phyloP scores from a whole-genome alignment of 176 grass and related monocot species.

The Cymbopogon citratus region DNA sequence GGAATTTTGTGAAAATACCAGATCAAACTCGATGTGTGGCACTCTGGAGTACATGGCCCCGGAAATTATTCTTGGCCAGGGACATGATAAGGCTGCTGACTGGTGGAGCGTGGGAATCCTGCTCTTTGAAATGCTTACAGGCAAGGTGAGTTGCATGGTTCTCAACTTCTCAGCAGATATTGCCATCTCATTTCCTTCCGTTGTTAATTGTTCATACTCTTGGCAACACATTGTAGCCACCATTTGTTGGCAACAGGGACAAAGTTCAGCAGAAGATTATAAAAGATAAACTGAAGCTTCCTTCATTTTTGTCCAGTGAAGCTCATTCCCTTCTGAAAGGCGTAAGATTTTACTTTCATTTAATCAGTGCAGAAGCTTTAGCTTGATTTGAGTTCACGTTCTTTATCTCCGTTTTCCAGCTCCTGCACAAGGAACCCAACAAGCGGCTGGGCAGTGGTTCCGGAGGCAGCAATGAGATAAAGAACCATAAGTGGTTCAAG shows the following conservation, averaged over 20 bases:
- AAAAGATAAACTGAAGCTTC: slow-evolving; percentile 87
- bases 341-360: slow-evolving; percentile 45
- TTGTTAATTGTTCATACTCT: not conserved
- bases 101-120: slow-evolving; percentile 99
- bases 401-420: slow-evolving; percentile 22
- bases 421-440: slow-evolving; percentile 77
- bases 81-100: slow-evolving; percentile 94
- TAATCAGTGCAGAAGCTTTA: not conserved
- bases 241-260: slow-evolving; percentile 68
- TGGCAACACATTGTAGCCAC: slow-evolving; percentile 49
- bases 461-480: slow-evolving; percentile 59
- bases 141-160: slow-evolving; percentile 52
- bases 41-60: slow-evolving; percentile 97
- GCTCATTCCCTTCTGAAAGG: slow-evolving; percentile 95
- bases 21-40: slow-evolving; percentile 92
- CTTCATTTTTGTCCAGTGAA: slow-evolving; percentile 76
- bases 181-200: not conserved
- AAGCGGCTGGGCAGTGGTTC: slow-evolving; percentile 63
- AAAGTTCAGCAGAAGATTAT: slow-evolving; percentile 92
- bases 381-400: not conserved
- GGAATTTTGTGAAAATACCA: slow-evolving; percentile 77
- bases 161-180: not conserved
- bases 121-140: slow-evolving; percentile 96
- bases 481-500: slow-evolving; percentile 96
- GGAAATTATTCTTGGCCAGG: slow-evolving; percentile 79